phyloP scores from a whole-genome alignment of 2,329 filamentous ascomycete genomes.

The Neonectria punicea region DNA sequence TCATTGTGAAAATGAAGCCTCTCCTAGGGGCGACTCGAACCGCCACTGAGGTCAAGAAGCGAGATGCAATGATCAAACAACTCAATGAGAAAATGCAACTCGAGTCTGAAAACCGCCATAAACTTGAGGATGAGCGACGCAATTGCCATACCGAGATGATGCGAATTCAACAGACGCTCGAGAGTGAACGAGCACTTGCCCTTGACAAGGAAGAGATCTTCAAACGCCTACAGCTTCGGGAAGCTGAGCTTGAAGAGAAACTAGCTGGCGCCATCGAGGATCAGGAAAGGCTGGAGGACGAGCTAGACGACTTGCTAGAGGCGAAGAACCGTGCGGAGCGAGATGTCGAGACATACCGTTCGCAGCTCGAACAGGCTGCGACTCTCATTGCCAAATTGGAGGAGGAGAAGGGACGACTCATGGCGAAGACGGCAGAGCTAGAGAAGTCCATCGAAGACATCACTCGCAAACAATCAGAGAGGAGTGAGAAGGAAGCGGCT shows the following conservation, averaged over 20 bases:
- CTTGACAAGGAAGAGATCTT: conserved; percentile 99
- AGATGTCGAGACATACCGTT: conserved; percentile 80
- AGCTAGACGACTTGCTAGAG: conserved; percentile 87
- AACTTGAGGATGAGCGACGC: conserved; percentile 89
- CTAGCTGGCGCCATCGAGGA: conserved; percentile 91
- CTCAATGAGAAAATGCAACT: conserved; percentile 85
- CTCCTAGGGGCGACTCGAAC: conserved; percentile 91
- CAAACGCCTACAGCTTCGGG: conserved; percentile 91
- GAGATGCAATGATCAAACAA: conserved; percentile 91
- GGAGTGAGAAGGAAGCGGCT: conserved; percentile 78
- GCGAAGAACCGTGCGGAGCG: conserved; percentile 91
- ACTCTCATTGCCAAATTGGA: conserved; percentile 87
- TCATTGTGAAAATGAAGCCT: conserved; percentile 95
- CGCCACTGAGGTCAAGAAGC: conserved; percentile 91
- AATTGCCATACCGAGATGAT: conserved; percentile 88
- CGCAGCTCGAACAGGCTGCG: conserved; percentile 91
- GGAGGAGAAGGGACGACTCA: conserved; percentile 82
- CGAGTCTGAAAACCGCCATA: conserved; percentile 79
- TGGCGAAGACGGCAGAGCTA: conserved; percentile 73
- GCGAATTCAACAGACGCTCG: conserved; percentile 90
- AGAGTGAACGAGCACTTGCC: conserved; percentile 94
- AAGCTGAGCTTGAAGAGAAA: conserved; percentile 92
- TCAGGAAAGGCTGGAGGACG: conserved; percentile 92
- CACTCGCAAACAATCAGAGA: conserved; percentile 75
- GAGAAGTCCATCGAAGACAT: conserved; percentile 78